These are phyloP conservation scores for Hemileccinum impolitum DNA, from an alignment of 768 basidiomycete species.

Conservation along the genomic window DNA sequence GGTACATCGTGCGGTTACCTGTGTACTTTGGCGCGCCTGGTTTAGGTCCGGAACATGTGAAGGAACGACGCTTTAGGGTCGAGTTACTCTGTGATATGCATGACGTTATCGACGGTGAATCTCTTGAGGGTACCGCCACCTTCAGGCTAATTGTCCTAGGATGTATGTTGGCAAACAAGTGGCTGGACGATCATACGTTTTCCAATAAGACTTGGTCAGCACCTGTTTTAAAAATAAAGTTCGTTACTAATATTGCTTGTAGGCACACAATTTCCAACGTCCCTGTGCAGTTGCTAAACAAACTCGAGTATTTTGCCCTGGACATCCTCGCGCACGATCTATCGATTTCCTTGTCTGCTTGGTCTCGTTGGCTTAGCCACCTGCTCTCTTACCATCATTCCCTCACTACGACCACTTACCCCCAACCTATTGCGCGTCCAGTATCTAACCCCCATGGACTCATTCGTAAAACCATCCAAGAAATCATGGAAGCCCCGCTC, in stretches of 20 bases:
- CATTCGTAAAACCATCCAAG: conserved; percentile 66
- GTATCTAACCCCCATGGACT: conserved; percentile 68
- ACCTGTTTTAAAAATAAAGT: neutral
- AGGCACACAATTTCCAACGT: conserved; percentile 83
- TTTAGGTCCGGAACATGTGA: conserved; percentile 49
- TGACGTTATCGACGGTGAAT: conserved; percentile 41
- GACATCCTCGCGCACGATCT: conserved; percentile 71
- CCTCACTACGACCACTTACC: conserved; percentile 53
- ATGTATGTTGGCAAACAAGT: conserved; percentile 85
- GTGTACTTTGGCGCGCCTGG: conserved; percentile 56
- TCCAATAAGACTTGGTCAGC: conserved; percentile 85
- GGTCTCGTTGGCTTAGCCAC: conserved; percentile 71
- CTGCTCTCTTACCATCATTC: conserved; percentile 64
- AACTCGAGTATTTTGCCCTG: conserved; percentile 65
- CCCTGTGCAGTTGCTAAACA: conserved; percentile 66
- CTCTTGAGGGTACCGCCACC: conserved; percentile 55
- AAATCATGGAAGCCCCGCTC: conserved; percentile 54
- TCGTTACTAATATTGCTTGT: conserved; percentile 7
- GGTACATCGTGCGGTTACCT: conserved; percentile 80
- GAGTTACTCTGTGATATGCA: conserved; percentile 55
- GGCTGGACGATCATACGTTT: conserved; percentile 86
- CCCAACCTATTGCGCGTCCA: conserved; percentile 77
- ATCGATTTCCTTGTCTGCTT: conserved; percentile 58
- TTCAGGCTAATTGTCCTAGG: conserved; percentile 77
- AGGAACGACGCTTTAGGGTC: conserved; percentile 61